Base-by-base conservation (phyloP, 1,139 yeast genomes). In the Sugiyamaella sp. region DNA sequence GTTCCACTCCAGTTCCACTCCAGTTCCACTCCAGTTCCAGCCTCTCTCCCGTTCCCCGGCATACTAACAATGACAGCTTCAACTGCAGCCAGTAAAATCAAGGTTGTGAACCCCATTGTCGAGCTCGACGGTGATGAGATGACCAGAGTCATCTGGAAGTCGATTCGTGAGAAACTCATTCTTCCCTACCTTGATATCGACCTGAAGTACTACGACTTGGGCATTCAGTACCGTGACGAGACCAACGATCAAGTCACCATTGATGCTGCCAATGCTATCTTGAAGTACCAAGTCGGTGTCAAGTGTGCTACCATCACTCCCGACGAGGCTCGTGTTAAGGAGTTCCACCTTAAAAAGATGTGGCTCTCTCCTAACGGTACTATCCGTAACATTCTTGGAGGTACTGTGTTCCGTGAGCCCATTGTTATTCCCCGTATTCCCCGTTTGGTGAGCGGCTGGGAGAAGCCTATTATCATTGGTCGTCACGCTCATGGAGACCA, bases 281-380 rank as follows among this genome's bases (percentile, higher is more conserved):
- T 84, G 71, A 79, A 90, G 74, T 85, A 89, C 71, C 89, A 90
- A 54, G 98, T 91, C 48, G 98, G 96, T 57, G 86, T 91, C 66
- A 91, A 91, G 77, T 91, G 98, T 76, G 98, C 98, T 50, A 91
- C 98, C 54, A 91, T 91, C 71, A 91, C 98, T n/a, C 98, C 98
- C 6, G 98, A 91, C 71, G 98, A 91, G 76, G 91, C 87, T 42
- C 83, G 98, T 66, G 97, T 91, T 53, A 75, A 88, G 72, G 98
- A 91, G 74, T 91, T 89, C 72, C 76, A 80, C 58, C 81, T 91
- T 72, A 90, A 90, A 75, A 86, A 90, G 73, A 91, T 91, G 98
- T 91, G 97, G 97, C 80, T 87, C 54, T 89, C 97, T 21, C 98
- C 98, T 62, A 91, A 91, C 73, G 98, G 98, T 63, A 91, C 98